Percentiles rank a stretch among this genome's conserved stretches.
Evolutionary conservation across 192 early-diverging fungal genomes (phyloP).

Genomic region (Spizellomyces punctatus): DNA sequence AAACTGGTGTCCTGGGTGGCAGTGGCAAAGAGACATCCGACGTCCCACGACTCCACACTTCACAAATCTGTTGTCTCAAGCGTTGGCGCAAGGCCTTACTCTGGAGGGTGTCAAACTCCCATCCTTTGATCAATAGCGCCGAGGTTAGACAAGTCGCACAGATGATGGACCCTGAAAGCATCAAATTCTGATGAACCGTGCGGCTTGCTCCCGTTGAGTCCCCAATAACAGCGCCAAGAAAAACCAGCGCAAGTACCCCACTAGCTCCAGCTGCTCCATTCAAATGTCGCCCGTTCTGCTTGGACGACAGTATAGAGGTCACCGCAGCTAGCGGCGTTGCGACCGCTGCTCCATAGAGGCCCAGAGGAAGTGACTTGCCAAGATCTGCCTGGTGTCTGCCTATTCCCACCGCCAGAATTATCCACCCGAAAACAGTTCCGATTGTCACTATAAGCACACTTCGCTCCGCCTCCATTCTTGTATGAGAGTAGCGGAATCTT

Average conservation of each 20-base stretch:
- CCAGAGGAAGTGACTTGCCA: not conserved
- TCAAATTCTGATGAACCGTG: no score
- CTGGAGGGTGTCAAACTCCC: not conserved
- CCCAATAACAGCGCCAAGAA: conserved; percentile 1
- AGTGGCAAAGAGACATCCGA: not conserved
- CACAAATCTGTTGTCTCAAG: not conserved
- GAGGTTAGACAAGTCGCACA: not conserved
- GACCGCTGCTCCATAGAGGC: conserved; percentile 2
- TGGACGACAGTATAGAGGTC: not conserved
- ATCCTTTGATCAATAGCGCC: not conserved
- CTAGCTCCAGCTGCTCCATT: not conserved
- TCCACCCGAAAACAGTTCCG: no score
- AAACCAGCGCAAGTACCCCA: not conserved
- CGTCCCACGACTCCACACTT: not conserved
- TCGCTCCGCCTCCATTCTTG: no score
- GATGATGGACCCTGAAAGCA: no score
- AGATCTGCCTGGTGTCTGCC: no score
- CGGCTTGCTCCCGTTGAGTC: not conserved
- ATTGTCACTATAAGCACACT: no score
- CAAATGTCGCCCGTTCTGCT: not conserved
- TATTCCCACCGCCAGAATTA: no score
- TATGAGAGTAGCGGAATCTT: no score
- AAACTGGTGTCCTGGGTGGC: not conserved
- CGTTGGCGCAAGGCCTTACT: not conserved
- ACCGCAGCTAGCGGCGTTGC: not conserved